phyloP scores from a whole-genome alignment of 2,329 filamentous ascomycete genomes.

The Acephala macrosclerotiorum region DNA sequence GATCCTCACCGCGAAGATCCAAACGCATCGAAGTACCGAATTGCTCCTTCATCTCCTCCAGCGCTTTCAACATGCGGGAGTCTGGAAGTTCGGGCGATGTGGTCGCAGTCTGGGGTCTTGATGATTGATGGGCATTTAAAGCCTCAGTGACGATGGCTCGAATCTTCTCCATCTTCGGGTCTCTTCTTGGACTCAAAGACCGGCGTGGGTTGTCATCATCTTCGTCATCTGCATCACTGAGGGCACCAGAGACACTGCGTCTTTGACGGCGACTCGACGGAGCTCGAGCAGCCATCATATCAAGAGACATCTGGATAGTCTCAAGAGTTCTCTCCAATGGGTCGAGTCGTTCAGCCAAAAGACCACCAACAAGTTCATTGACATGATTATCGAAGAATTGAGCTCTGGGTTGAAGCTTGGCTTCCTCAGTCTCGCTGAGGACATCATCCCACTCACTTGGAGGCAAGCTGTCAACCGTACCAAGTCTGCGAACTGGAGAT shows the following conservation, averaged over 20 bases:
- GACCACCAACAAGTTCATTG: constrained; percentile 81
- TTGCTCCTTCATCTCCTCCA: constrained; percentile 68
- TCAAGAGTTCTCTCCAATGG: constrained; percentile 84
- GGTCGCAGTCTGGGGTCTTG: constrained; percentile 45
- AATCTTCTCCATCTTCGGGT: constrained; percentile 85
- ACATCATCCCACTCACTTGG: constrained; percentile 93
- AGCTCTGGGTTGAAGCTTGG: constrained; percentile 81
- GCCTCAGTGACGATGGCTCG: constrained; percentile 77
- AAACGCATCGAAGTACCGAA: constrained; percentile 53
- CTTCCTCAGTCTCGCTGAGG: constrained; percentile 82
- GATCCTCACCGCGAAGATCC: constrained; percentile 57
- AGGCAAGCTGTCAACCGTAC: constrained; percentile 68
- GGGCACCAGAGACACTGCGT: constrained; percentile 74
- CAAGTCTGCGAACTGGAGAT: constrained; percentile 67
- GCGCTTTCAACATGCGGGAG: constrained; percentile 66
- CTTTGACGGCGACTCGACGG: constrained; percentile 64
- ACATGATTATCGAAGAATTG: constrained; percentile 92
- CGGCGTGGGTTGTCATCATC: constrained; percentile 79
- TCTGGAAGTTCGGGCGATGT: constrained; percentile 35
- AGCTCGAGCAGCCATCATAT: constrained; percentile 61
- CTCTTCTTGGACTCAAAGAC: constrained; percentile 78
- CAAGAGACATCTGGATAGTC: constrained; percentile 75
- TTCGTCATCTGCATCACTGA: constrained; percentile 91
- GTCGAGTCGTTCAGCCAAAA: constrained; percentile 78
- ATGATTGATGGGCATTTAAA: constrained; percentile 61